A percentile compares a stretch with the other conserved stretches of the same genome.
phyloP scores from a whole-genome alignment of 2,329 filamentous ascomycete genomes.

The Gnomoniopsis sp. region DNA sequence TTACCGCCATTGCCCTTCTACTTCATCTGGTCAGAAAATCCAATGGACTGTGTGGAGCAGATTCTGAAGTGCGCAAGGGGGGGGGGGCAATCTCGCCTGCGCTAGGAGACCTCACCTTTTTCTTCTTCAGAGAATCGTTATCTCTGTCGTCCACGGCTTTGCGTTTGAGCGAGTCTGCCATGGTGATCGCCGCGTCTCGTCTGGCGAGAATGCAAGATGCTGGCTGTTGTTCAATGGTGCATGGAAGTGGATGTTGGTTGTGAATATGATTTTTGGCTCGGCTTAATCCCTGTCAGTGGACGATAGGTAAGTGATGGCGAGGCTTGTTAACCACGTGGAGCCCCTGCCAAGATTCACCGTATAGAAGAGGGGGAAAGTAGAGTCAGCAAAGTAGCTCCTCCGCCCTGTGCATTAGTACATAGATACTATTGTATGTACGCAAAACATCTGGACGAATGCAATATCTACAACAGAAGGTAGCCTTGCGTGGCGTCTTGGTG shows the following conservation, averaged over 20 bases:
- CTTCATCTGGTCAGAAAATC: not conserved
- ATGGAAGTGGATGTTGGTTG: not conserved
- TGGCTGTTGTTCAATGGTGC: not conserved
- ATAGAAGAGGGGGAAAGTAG: not conserved
- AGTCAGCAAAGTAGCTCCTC: too few species aligned
- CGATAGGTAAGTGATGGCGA: conserved; percentile 11
- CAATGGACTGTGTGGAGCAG: not conserved
- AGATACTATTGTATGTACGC: too few species aligned
- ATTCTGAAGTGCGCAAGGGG: not conserved
- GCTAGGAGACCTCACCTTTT: conserved; percentile 3
- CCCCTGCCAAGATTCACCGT: not conserved
- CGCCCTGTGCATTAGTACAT: too few species aligned
- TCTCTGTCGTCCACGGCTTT: conserved; percentile 6
- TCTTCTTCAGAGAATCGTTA: conserved; percentile 10
- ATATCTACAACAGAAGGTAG: too few species aligned
- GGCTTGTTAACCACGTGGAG: conserved; percentile 9
- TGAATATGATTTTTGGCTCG: not conserved
- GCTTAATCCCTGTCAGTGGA: not conserved
- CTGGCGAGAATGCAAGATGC: not conserved
- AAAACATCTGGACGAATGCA: too few species aligned
- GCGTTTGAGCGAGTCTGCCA: conserved; percentile 13
- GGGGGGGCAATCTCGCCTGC: too few species aligned
- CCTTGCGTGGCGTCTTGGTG: too few species aligned
- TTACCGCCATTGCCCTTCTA: conserved; percentile 52
- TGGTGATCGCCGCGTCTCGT: not conserved